phyloP scores from a whole-genome alignment of 2,329 filamentous ascomycete genomes.

The Fusarium tuaranense region DNA sequence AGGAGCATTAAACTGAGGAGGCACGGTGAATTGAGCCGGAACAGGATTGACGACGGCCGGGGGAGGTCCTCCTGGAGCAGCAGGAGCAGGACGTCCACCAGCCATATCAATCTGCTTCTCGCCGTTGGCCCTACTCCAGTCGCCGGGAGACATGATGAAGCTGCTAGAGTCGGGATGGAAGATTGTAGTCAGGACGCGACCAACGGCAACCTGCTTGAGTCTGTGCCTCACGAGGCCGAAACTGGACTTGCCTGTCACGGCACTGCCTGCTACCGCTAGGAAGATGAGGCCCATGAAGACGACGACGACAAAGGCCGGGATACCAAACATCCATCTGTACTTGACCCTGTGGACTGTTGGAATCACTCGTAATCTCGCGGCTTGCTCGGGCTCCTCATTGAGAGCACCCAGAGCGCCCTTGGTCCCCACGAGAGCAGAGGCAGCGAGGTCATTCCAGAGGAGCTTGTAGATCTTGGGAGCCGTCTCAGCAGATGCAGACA shows the following conservation, averaged over 20 bases:
- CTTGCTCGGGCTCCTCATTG: conserved; percentile 27
- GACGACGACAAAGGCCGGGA: conserved; percentile 32
- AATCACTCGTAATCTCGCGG: conserved; percentile 12
- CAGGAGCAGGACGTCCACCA: neutral
- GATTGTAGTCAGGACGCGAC: conserved; percentile 29
- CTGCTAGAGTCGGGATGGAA: conserved; percentile 29
- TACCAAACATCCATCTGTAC: conserved; percentile 35
- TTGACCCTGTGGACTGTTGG: conserved; percentile 34
- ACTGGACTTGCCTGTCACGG: conserved; percentile 21
- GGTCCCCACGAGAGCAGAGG: conserved; percentile 37
- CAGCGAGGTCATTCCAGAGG: conserved; percentile 35
- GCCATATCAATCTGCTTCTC: conserved; percentile 18
- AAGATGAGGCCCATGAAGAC: conserved; percentile 17
- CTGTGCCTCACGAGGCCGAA: conserved; percentile 21
- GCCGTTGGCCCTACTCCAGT: conserved; percentile 28
- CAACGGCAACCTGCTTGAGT: conserved; percentile 33
- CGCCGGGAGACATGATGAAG: conserved; percentile 22
- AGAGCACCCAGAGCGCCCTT: conserved; percentile 34
- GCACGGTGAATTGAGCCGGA: neutral
- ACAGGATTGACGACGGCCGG: neutral
- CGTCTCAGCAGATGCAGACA: conserved; percentile 21
- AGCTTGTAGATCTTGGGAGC: conserved; percentile 22
- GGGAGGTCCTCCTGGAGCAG: neutral
- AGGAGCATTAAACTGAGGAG: neutral
- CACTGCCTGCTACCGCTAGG: conserved; percentile 9